Evolutionary conservation across 164 flowering plant genomes (phyloP), one percentile per base, ranked within the genome.

Genomic region (Macadamia tetraphylla): DNA sequence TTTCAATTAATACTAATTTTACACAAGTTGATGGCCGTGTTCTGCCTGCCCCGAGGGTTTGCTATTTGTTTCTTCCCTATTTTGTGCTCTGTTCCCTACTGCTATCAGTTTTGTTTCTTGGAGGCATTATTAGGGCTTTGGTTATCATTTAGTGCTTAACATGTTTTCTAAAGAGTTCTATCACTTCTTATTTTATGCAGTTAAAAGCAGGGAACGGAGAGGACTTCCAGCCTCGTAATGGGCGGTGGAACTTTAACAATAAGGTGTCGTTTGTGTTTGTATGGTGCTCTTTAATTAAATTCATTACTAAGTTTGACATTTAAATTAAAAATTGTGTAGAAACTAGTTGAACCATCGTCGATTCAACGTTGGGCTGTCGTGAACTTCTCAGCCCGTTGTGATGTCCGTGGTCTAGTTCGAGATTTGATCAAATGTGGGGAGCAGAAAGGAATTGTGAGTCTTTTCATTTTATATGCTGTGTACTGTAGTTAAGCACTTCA

Each of bases 331-430:
- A 11, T 72, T 75, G 4, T 69, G 40, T 40, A 94, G 99, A 83
- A 72, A 87, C 67, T 92, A 6, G 82, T 84, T 15, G 76, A 86
- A 3, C 94, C 98, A 1, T 57, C 77, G 1, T 81, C 77, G 64
- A 73, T 95, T 5, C 81, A 83, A 17, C 74, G 84, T 0, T 95
- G 98, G 99, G 96, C 90, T 40, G 79, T 87, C 56, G 96, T 87
- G 6, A 92, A 90, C 66, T 95, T 95, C 72, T 89, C 96, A 18
- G 96, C 94, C 0, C 87, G 93, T 2, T 90, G 97, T 78, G 87
- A 95, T 68, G 53, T 74, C 0, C 74, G 74, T 0, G 60, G 69
- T 9, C 89, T 95, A 52, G 56, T 73, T 7, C 64, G 71, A 6
- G 86, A 85, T 71, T 71, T 92, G 4, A 71, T 62, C 0, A 88